phyloP scores from a whole-genome alignment of 2,329 filamentous ascomycete species.

The Akanthomyces muscarius region DNA sequence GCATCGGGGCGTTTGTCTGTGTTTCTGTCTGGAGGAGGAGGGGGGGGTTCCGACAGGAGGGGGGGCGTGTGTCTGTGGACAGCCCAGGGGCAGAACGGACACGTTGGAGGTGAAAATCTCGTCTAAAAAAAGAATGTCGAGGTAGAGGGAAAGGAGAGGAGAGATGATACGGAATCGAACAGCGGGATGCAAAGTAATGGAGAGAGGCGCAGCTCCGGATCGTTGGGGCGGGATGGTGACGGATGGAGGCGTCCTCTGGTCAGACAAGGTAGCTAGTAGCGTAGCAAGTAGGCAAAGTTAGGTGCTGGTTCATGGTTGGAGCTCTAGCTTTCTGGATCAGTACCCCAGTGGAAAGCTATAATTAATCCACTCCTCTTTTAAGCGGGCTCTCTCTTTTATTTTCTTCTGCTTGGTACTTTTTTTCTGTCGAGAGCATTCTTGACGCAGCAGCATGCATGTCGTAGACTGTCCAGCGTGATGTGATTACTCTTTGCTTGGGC shows the following conservation, averaged over 20 bases:
- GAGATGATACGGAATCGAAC: constrained; percentile 21
- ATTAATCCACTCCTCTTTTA: constrained; percentile 7
- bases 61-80: constrained; percentile 5
- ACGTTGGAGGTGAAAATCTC: neutral
- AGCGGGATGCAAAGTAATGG: constrained; percentile 18
- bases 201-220: constrained; percentile 17
- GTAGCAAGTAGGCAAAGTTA: neutral
- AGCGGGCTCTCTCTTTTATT: neutral
- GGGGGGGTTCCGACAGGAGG: constrained; percentile 2
- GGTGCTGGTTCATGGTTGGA: constrained; percentile 1
- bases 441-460: neutral
- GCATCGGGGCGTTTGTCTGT: constrained; percentile 35
- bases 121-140: constrained; percentile 21
- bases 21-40: neutral
- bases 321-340: constrained; percentile 7
- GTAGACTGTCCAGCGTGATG: neutral
- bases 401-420: neutral
- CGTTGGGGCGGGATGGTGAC: constrained; percentile 12
- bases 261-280: neutral
- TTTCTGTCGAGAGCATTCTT: neutral
- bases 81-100: neutral
- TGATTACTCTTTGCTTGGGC: neutral
- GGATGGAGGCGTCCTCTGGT: constrained; percentile 10
- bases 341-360: neutral
- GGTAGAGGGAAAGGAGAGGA: constrained; percentile 20